Base-by-base conservation (phyloP, 139 green algal species). In the Mychonastes homosphaera region DNA sequence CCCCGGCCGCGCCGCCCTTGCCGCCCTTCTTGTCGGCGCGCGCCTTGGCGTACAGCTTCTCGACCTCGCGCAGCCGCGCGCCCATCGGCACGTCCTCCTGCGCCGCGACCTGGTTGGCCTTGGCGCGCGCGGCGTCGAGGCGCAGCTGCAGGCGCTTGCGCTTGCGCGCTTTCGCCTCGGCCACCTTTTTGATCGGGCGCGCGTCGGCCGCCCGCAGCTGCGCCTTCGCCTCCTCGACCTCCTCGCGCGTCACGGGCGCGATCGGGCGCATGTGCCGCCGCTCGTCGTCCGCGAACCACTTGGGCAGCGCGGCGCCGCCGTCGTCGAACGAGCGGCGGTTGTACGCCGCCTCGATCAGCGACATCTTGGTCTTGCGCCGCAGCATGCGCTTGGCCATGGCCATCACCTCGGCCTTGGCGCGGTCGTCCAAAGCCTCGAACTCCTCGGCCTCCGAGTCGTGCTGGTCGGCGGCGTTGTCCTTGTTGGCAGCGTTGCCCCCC, bases 121-220 rank as follows among this genome's bases (percentile, higher is more conserved):
- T 94, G 40, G 80, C 62, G 2, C 73, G 68, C 4, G 87, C 88
- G 30, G 54, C 47, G 3, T 81, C 70, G 58, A 94, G 67, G 29
- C 70, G 68, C 41, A 63, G 58, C 54, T 58, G 36, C 51, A 89
- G 57, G 32, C 82, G 71, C 74, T 84, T 87, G 40, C 75, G 74
- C 77, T 96, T 94, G 44, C 90, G 79, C 16, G 78, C 80, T 75
- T 95, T 94, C 16, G 90, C 90, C 73, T 97, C 86, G 4, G 77
- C 81, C 34, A 98, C 81, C 80, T 98, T 99, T 69, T 96, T 96
- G 65, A 96, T 89, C 28, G 92, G 85, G 8, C 89, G 76, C 5
- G 82, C 76, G 64, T 97, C 80, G 45, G 96, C 87, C 18, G 83
- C 79, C 18, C 70, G 56, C 53, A 96, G 56, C 18, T 76, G 63